These are phyloP conservation scores for Camelina neglecta DNA, from an alignment of 345 rosid genomes.

Conservation along the genomic window DNA sequence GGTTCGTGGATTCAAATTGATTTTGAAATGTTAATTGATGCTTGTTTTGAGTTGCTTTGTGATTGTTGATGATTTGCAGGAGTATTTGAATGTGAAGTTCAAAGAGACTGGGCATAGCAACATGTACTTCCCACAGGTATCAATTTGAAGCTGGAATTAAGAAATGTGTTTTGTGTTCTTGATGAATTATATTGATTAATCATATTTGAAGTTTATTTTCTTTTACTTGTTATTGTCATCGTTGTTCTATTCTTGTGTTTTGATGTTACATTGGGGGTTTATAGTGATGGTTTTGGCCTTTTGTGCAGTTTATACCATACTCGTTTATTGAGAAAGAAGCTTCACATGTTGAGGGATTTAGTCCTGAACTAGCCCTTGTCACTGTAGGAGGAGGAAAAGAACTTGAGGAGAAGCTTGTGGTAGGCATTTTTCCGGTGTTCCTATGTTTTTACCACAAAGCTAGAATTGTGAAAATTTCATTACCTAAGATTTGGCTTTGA, in stretches of 20 bases:
- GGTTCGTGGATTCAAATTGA: slow-evolving; percentile 46
- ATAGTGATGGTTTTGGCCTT: slow-evolving; percentile 18
- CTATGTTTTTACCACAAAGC: slow-evolving; percentile 19
- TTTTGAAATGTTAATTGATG: background rate
- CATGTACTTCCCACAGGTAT: slow-evolving; percentile 95
- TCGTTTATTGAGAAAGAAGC: slow-evolving; percentile 98
- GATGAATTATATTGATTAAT: background rate
- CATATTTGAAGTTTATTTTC: background rate
- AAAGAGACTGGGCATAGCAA: slow-evolving; percentile 97
- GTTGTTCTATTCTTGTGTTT: background rate
- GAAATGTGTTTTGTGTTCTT: background rate
- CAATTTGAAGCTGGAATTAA: slow-evolving; percentile 13
- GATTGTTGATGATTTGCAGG: slow-evolving; percentile 52
- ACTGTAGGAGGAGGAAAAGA: slow-evolving; percentile 94
- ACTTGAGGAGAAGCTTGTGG: slow-evolving; percentile 98
- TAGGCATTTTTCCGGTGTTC: slow-evolving; percentile 39
- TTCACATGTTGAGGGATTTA: slow-evolving; percentile 93
- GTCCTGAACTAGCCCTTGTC: slow-evolving; percentile 90
- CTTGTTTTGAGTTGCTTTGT: background rate
- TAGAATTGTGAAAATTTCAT: slow-evolving; percentile 36
- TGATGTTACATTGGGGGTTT: slow-evolving; percentile 7
- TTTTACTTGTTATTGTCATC: background rate
- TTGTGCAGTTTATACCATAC: slow-evolving; percentile 84
- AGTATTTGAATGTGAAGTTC: slow-evolving; percentile 82
- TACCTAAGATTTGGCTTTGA: slow-evolving; percentile 75